Evolutionary conservation across 352 stramenopile species (phyloP), one percentile per base, ranked within the genome.

Genomic region (Paralagenidium karlingii): DNA sequence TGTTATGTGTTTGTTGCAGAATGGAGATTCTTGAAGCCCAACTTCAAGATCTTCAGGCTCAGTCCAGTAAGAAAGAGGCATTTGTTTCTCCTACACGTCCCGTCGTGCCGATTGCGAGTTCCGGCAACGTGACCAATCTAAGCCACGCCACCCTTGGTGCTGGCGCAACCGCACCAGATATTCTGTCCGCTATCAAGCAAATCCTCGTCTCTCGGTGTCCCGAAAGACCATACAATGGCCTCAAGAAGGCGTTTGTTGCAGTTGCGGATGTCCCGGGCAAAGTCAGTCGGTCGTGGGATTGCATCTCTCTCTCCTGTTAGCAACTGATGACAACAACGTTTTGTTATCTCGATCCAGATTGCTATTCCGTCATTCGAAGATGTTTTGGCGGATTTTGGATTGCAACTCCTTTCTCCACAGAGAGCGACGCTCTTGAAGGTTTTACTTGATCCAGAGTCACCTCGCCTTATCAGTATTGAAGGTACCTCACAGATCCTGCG

Each of bases 221-320:
- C 12, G 58, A 78, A 19, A 43, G 69, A 21, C 75, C 75, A 3
- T 89, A 85, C 40, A 83, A 85, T 27, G 71, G 75, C 0, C 60
- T 89, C 27, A 89, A 86, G 43, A 89, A 89, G 43, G 68, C 75
- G 13, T 48, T 89, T 21, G 71, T 67, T 25, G 55, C 62, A 6
- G 63, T 86, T 2, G 64, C 71, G 8, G 75, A 89, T 36, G 46
- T 68, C 3, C 71, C 75, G 2, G 75, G 71, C 6, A 89, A 84
- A 59, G 71, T 88, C 47, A 0, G 27, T 30, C 8, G 5, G n/a
- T n/a, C n/a, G n/a, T n/a, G n/a, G n/a, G n/a, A n/a, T n/a, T n/a
- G n/a, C n/a, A n/a, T n/a, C n/a, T n/a, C n/a, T n/a, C n/a, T n/a
- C n/a, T n/a, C n/a, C n/a, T n/a, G 27, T 5, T 24, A 19, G 11